Conservation (phyloP, 331 rosid genomes). For the Arachis monticola region DNA sequence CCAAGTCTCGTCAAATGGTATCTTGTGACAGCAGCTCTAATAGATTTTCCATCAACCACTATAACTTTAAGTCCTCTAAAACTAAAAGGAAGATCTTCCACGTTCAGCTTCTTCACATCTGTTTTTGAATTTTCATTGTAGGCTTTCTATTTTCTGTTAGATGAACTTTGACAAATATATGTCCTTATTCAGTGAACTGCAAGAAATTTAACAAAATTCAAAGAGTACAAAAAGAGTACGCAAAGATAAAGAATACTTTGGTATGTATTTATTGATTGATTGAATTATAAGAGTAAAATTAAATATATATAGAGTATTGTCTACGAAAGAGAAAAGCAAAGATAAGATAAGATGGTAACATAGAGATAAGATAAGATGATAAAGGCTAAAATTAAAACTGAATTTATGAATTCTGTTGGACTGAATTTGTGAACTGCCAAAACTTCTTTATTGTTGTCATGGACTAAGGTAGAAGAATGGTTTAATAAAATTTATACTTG, state of each 20-base stretch:
- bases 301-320: no score
- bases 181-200: constrained; percentile 99
- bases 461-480: no score
- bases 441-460: constrained; percentile 45
- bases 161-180: constrained; percentile 87
- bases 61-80: constrained; percentile 82
- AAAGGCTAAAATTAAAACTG: no score
- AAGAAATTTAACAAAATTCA: constrained; percentile 73
- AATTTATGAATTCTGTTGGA: no score
- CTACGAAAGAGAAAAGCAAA: no score
- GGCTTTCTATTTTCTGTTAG: constrained; percentile 60
- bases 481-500: no score
- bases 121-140: constrained; percentile 57
- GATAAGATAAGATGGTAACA: no score
- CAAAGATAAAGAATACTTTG: no score
- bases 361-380: no score
- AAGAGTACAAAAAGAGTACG: neutral
- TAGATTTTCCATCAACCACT: constrained; percentile 86
- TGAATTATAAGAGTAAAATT: constrained; percentile 44
- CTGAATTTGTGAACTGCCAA: constrained; percentile 53
- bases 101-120: constrained; percentile 36
- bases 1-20: no score
- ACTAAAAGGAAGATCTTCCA: constrained; percentile 80
- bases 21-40: constrained; percentile 69
- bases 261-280: constrained; percentile 60